A percentile compares a stretch with the other conserved stretches of the same genome.
These are phyloP conservation scores for Kluyveromyces aestuarii DNA, from an alignment of 805 yeast genomes.

Conservation along the genomic window DNA sequence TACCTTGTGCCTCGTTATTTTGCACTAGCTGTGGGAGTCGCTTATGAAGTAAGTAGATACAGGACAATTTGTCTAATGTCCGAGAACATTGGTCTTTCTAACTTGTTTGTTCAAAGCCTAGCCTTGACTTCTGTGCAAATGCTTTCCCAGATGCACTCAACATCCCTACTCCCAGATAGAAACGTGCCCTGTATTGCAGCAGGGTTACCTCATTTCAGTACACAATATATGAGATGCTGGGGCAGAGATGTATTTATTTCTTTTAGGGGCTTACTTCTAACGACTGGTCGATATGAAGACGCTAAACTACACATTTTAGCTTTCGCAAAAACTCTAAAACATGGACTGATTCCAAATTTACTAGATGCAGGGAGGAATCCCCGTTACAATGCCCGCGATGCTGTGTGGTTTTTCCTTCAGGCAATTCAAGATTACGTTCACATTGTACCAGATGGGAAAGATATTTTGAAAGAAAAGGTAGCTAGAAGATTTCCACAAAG, in stretches of 20 bases:
- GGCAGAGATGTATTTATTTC: constrained; percentile 94
- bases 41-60: constrained; percentile 72
- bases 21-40: constrained; percentile 69
- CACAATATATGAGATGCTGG: constrained; percentile 94
- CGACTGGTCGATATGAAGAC: constrained; percentile 68
- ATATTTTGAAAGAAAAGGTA: constrained; percentile 61
- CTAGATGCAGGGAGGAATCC: constrained; percentile 92
- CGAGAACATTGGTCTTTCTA: constrained; percentile 45
- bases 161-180: constrained; percentile 62
- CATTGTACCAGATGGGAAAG: constrained; percentile 58
- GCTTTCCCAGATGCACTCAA: constrained; percentile 64
- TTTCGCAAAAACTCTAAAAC: constrained; percentile 86
- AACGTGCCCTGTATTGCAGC: constrained; percentile 80
- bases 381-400: constrained; percentile 92
- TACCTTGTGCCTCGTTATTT: constrained; percentile 82
- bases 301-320: constrained; percentile 76
- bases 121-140: constrained; percentile 81
- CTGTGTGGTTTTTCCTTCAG: constrained; percentile 90
- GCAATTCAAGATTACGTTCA: constrained; percentile 75
- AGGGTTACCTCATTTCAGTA: constrained; percentile 90
- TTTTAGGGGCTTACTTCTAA: constrained; percentile 68
- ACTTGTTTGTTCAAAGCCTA: constrained; percentile 68
- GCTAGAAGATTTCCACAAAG: constrained; percentile 82
- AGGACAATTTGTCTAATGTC: constrained; percentile 54
- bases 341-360: constrained; percentile 89